Evolutionary conservation across 208 protist species (phyloP), one percentile per base, ranked within the genome.

Genomic region (Hexamita inflata): DNA sequence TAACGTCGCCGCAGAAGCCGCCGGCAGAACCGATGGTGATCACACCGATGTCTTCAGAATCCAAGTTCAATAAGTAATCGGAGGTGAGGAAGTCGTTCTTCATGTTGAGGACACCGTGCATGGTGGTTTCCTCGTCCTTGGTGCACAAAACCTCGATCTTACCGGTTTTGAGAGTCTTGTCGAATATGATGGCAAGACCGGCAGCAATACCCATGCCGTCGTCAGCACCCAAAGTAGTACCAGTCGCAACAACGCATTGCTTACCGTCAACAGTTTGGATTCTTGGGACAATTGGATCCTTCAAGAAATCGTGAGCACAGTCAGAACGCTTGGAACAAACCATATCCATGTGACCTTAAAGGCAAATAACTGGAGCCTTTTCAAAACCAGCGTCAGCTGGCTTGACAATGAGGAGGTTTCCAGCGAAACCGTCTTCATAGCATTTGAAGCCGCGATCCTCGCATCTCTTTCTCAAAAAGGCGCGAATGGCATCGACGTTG

Each of bases 371-470:
- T 19, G 77, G 77, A n/a, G 58, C 58, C 4, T 59, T 57, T 30
- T 79, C 77, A 30, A 62, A 61, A 26, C 77, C 77, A n/a, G 68
- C 29, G 26, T 75, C 66, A 32, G 77, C 77, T 11, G 28, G 38
- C 74, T 79, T 79, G 38, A 75, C 58, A 30, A 79, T 79, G 7
- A 79, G 24, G 13, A 79, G 73, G 30, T 79, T 79, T 26, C 77
- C 77, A 30, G 67, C 68, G 9, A 19, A 7, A 45, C 28, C 38
- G 24, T 70, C 64, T 42, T 42, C 38, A n/a, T 15, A 4, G 11
- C 30, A n/a, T 34, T 70, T 70, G n/a, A 70, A 38, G 38, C 64
- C 64, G 15, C 30, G 30, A 28, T 35, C 7, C 28, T 57, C 40
- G 15, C 19, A 7, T 28, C 64, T 7, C 9, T 13, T 34, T 45